These are phyloP conservation scores for Peronospora destructor DNA, from an alignment of 352 stramenopile species.

Conservation along the genomic window DNA sequence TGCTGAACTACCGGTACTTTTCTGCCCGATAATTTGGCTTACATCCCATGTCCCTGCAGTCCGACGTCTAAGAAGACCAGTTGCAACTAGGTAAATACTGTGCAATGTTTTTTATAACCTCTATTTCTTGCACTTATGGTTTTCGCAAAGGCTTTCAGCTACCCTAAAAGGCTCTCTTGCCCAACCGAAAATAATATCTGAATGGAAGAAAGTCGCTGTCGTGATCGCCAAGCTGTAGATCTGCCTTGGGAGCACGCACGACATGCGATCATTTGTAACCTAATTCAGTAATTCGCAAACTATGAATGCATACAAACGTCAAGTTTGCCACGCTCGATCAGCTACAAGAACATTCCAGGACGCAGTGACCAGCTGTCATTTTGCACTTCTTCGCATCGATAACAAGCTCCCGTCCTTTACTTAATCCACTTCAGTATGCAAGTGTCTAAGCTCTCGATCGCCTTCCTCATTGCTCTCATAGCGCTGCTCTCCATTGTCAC, in stretches of 20 bases:
- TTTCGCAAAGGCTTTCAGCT: not conserved
- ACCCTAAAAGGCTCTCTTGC: conserved; percentile 2
- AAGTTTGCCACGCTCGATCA: conserved; percentile 6
- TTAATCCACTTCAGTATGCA: conserved; percentile 18
- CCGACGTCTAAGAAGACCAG: not conserved
- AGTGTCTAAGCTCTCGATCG: conserved; percentile 12
- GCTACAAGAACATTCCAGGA: conserved; percentile 25
- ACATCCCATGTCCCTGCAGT: not conserved
- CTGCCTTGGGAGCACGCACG: conserved; percentile 6
- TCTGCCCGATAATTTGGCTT: not conserved
- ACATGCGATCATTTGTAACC: too few species aligned
- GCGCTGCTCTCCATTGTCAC: conserved; percentile 8
- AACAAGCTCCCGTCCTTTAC: conserved; percentile 1
- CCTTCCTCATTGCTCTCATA: conserved; percentile 10
- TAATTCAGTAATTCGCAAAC: conserved; percentile 19
- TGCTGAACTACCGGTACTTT: not conserved
- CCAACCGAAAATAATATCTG: conserved; percentile 3
- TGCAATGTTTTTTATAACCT: not conserved
- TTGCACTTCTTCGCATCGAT: conserved; percentile 22
- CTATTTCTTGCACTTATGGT: too few species aligned
- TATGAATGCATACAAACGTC: conserved; percentile 11
- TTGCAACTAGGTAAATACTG: not conserved
- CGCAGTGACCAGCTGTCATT: conserved; percentile 22
- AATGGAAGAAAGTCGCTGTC: conserved; percentile 11
- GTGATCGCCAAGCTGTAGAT: conserved; percentile 4